Conservation (phyloP, 2,329 filamentous ascomycete genomes). For the Fusarium sp. region DNA sequence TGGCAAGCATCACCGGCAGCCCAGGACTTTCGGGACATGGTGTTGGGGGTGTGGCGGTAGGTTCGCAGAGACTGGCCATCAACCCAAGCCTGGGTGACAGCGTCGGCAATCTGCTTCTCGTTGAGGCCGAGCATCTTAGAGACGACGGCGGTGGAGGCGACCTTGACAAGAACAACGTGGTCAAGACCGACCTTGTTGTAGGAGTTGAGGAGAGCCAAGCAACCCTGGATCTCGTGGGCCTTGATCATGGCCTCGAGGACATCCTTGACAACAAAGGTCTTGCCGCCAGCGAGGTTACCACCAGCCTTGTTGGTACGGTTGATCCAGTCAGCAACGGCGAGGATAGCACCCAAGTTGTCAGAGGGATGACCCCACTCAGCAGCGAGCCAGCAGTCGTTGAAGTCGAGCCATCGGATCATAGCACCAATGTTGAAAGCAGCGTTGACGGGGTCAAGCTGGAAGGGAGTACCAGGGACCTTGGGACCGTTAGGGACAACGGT, state of each 20-base stretch:
- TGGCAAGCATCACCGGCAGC: constrained; percentile 98
- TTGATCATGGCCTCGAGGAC: constrained; percentile 98
- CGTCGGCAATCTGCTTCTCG: constrained; percentile 92
- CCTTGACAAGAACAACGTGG: constrained; percentile 98
- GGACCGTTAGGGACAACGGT: constrained; percentile 92
- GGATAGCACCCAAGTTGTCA: constrained; percentile 96
- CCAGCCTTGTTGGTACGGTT: constrained; percentile 84
- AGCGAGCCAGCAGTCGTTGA: constrained; percentile 99
- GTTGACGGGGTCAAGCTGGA: constrained; percentile 93
- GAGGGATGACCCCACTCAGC: constrained; percentile 99
- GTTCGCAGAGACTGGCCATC: constrained; percentile 96
- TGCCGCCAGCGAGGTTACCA: constrained; percentile 85
- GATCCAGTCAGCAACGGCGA: constrained; percentile 97
- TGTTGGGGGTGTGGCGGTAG: constrained; percentile 97
- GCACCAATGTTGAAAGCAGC: constrained; percentile 99
- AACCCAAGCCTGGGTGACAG: constrained; percentile 96
- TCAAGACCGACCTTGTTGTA: constrained; percentile 99
- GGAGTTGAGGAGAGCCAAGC: constrained; percentile 95
- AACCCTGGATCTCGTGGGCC: constrained; percentile 98
- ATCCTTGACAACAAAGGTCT: constrained; percentile 88
- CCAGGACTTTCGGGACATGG: constrained; percentile 99
- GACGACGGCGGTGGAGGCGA: constrained; percentile 92
- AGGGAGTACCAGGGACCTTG: constrained; percentile 89
- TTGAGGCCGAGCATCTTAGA: constrained; percentile 92
- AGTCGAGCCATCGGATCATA: constrained; percentile 99